Percentiles rank a stretch among this genome's conserved stretches.
Conservation (phyloP, 2,329 filamentous ascomycete genomes). For the Fusarium sp. region DNA sequence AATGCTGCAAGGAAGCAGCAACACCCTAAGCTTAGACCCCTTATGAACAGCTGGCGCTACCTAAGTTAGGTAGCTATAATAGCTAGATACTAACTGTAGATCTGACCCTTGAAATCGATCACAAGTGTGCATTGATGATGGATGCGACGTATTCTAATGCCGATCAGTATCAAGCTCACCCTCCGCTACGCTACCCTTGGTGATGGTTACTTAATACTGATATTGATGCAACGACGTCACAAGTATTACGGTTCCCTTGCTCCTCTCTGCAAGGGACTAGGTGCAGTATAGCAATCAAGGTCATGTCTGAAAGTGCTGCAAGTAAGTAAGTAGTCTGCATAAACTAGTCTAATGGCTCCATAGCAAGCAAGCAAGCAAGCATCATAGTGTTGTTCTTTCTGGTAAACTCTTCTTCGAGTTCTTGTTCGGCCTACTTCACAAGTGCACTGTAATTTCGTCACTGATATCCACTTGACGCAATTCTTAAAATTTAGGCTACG, state of each 20-base stretch:
- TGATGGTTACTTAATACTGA: neutral
- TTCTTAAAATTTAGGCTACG: neutral
- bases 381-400: neutral
- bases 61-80: neutral
- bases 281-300: neutral
- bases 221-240: neutral
- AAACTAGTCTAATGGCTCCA: neutral
- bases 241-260: neutral
- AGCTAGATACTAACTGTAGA: neutral
- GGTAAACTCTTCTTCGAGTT: neutral
- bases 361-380: neutral
- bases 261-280: neutral
- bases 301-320: neutral
- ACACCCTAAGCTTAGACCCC: neutral
- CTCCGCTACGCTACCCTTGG: neutral
- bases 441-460: conserved; percentile 1
- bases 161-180: conserved; percentile 17
- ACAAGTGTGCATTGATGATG: conserved; percentile 26
- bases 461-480: conserved; percentile 21
- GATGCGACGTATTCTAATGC: neutral
- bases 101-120: conserved; percentile 11
- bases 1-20: neutral
- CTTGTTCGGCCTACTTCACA: neutral
- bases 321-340: neutral
- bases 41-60: conserved; percentile 6